Evolutionary conservation across 75 land plant species (phyloP), one percentile per base, ranked within the genome.

Genomic region (Pinus taeda): DNA sequence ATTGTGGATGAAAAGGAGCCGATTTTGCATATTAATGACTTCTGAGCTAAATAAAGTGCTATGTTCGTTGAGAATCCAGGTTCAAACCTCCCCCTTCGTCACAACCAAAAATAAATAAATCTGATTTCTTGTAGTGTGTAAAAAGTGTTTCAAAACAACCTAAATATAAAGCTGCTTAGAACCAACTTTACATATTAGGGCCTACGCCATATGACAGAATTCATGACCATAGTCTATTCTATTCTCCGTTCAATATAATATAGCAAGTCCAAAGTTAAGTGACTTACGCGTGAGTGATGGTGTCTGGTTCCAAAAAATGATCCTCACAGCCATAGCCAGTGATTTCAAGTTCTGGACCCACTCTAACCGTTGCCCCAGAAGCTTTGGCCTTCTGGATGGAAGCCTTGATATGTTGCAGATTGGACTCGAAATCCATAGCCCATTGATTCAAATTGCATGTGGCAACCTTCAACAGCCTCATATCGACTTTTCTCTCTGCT

Each of bases 321-420:
- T 96, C 99, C 64, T 96, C 99, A 53, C 99, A 96, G 59, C 98
- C 98, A 85, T 94, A 96, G 73, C 99, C 99, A 36, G 93, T 84
- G 59, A 96, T 89, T 79, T 96, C 99, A n/a, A 96, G 98, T 87
- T 96, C 99, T 1, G 99, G 95, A 37, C 99, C 99, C 37, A 96
- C 93, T 45, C 99, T 79, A 33, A 94, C 79, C 60, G 76, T 79
- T 11, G 98, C 97, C 1, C 99, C 99, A 15, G 84, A 81, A 20
- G 82, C 83, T 59, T 87, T 88, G 22, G 99, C 93, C 78, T 77
- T 78, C 24, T 77, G 58, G 11, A 96, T 94, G 18, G 99, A 96
- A 56, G 79, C 81, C 79, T 89, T 90, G 42, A 92, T 94, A 59
- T 96, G 88, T 76, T 82, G 77, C 86, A 94, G 70, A 76, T 96